These are phyloP conservation scores for Hortaea sp. DNA, from an alignment of 2,329 filamentous ascomycete genomes.

Conservation along the genomic window DNA sequence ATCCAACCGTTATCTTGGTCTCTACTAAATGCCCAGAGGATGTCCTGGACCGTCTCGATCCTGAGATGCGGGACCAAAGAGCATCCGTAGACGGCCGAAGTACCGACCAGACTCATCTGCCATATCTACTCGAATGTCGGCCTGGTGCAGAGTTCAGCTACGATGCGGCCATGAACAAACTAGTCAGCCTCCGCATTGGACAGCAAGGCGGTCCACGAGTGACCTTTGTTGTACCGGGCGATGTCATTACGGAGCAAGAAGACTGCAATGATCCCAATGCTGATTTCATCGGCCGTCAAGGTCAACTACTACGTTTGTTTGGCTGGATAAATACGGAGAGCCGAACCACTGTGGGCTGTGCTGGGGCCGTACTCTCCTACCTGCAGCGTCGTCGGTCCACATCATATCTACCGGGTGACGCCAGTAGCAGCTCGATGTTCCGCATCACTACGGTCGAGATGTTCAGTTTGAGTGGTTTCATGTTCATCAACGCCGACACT, in stretches of 20 bases:
- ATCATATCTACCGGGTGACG: slow-evolving; percentile 52
- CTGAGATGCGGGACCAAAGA: slow-evolving; percentile 25
- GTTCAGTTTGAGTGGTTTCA: slow-evolving; percentile 57
- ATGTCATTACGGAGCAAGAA: slow-evolving; percentile 30
- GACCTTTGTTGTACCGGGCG: slow-evolving; percentile 53
- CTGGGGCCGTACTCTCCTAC: slow-evolving; percentile 75
- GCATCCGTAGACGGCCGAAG: slow-evolving; percentile 16
- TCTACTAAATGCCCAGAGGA: slow-evolving; percentile 46
- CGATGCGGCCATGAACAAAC: slow-evolving; percentile 54
- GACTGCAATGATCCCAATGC: slow-evolving; percentile 31
- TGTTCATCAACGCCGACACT: slow-evolving; percentile 75
- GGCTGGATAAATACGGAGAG: slow-evolving; percentile 67
- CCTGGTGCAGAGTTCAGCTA: slow-evolving; percentile 64
- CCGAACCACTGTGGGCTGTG: slow-evolving; percentile 65
- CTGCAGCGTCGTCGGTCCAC: slow-evolving; percentile 58
- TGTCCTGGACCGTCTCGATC: slow-evolving; percentile 35
- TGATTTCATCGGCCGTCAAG: slow-evolving; percentile 47
- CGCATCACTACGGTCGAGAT: slow-evolving; percentile 57
- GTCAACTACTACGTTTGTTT: slow-evolving; percentile 57
- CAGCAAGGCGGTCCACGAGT: slow-evolving; percentile 38
- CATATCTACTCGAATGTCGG: slow-evolving; percentile 56
- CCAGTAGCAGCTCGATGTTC: slow-evolving; percentile 45
- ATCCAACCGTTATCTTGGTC: slow-evolving; percentile 51
- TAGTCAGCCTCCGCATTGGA: slow-evolving; percentile 49
- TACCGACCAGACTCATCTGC: slow-evolving; percentile 41